These are phyloP conservation scores for Polysphondylium violaceum DNA, from an alignment of 78 protist genomes.

Conservation along the genomic window DNA sequence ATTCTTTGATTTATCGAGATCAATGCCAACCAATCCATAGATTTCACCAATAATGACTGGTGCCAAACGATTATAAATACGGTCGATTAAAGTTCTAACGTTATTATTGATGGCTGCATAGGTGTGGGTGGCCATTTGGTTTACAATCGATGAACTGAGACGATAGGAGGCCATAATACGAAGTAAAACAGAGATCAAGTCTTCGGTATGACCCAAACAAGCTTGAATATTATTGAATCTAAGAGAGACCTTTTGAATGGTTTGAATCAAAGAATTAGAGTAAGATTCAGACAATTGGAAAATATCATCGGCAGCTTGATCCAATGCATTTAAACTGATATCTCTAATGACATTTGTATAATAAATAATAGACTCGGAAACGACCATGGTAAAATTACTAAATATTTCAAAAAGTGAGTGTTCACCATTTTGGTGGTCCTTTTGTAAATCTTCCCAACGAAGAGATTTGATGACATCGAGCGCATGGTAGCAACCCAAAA, in stretches of 20 bases:
- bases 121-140: conserved; percentile 32
- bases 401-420: conserved; percentile 57
- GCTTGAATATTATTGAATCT: conserved; percentile 76
- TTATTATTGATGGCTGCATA: conserved; percentile 36
- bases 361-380: conserved; percentile 53
- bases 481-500: conserved; percentile 68
- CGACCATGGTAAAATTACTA: conserved; percentile 66
- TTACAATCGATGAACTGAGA: conserved; percentile 42
- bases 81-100: conserved; percentile 46
- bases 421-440: conserved; percentile 20
- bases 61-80: conserved; percentile 49
- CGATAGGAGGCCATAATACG: conserved; percentile 27
- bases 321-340: conserved; percentile 26
- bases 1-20: conserved; percentile 11
- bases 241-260: conserved; percentile 51
- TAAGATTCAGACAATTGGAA: conserved; percentile 41
- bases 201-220: conserved; percentile 65
- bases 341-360: conserved; percentile 58
- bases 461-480: conserved; percentile 61
- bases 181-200: conserved; percentile 36
- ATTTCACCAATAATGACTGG: conserved; percentile 74
- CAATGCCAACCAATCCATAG: conserved; percentile 39
- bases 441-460: conserved; percentile 66
- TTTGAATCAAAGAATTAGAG: neutral
- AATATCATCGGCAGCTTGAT: conserved; percentile 65